Conservation (phyloP, 768 basidiomycete genomes). For the Imleria badia region DNA sequence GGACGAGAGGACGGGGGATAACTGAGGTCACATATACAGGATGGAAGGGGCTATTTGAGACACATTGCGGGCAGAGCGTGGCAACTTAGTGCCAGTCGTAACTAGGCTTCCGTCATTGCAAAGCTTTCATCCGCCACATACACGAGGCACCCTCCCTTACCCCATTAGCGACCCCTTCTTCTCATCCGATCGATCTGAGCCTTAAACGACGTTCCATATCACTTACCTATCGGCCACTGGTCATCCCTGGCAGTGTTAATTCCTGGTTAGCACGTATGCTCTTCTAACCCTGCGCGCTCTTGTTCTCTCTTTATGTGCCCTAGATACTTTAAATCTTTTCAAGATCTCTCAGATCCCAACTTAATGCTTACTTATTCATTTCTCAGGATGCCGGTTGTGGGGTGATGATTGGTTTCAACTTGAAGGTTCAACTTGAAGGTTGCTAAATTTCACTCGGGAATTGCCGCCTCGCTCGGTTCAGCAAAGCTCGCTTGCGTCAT, state of each 20-base stretch:
- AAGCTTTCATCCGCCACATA: constrained; percentile 24
- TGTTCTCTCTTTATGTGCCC: not conserved
- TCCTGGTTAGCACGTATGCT: not conserved
- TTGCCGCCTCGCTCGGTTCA: not conserved
- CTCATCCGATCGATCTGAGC: constrained; percentile 17
- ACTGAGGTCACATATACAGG: not conserved
- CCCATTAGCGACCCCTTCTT: constrained; percentile 14
- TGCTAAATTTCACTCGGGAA: no score
- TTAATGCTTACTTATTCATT: not conserved
- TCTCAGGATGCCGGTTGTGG: not conserved
- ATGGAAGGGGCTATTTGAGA: constrained; percentile 17
- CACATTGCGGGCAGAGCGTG: constrained; percentile 9
- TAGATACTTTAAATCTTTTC: no score
- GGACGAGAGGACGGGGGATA: not conserved
- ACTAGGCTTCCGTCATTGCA: constrained; percentile 23
- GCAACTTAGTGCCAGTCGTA: constrained; percentile 12
- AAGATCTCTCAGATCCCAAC: not conserved
- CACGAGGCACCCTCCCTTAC: constrained; percentile 15
- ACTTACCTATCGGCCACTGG: not conserved
- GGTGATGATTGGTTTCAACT: no score
- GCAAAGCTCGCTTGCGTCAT: no score
- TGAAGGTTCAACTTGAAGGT: no score
- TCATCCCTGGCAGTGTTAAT: constrained; percentile 9
- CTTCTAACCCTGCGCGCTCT: not conserved
- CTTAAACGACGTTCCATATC: constrained; percentile 18